Evolutionary conservation across 495 filamentous ascomycete genomes (phyloP).

Genomic region (Tirmania nivea): DNA sequence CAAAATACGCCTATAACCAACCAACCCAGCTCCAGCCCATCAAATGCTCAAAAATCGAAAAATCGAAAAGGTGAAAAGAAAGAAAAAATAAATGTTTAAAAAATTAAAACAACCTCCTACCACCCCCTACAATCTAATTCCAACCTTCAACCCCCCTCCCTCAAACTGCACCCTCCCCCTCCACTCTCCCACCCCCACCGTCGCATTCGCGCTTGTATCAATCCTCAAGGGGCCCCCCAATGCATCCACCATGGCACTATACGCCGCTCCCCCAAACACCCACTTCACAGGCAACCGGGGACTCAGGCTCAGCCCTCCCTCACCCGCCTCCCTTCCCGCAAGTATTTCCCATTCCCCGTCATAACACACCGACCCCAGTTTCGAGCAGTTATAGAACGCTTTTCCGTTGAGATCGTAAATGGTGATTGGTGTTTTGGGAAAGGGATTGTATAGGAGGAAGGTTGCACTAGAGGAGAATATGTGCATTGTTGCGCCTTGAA

Average conservation of each 20-base stretch:
- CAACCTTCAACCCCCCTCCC: background rate
- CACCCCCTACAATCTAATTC: background rate
- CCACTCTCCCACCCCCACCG: constrained; percentile 51
- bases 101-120: too few species aligned
- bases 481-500: constrained; percentile 33
- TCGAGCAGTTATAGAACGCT: constrained; percentile 59
- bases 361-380: constrained; percentile 57
- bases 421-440: constrained; percentile 44
- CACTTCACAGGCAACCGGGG: constrained; percentile 66
- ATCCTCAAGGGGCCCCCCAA: constrained; percentile 61
- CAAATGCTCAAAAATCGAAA: background rate
- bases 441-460: constrained; percentile 63
- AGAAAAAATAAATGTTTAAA: background rate
- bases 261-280: constrained; percentile 55
- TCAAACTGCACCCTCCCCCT: constrained; percentile 29
- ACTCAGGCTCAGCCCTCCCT: constrained; percentile 28
- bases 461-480: constrained; percentile 66
- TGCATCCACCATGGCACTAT: constrained; percentile 58
- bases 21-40: too few species aligned
- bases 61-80: background rate
- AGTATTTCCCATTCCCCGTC: constrained; percentile 45
- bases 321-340: constrained; percentile 35
- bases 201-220: constrained; percentile 53
- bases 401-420: constrained; percentile 64
- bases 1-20: too few species aligned